These are phyloP conservation scores for Taiozyma sp. DNA, from an alignment of 1,139 yeast genomes.

Conservation along the genomic window DNA sequence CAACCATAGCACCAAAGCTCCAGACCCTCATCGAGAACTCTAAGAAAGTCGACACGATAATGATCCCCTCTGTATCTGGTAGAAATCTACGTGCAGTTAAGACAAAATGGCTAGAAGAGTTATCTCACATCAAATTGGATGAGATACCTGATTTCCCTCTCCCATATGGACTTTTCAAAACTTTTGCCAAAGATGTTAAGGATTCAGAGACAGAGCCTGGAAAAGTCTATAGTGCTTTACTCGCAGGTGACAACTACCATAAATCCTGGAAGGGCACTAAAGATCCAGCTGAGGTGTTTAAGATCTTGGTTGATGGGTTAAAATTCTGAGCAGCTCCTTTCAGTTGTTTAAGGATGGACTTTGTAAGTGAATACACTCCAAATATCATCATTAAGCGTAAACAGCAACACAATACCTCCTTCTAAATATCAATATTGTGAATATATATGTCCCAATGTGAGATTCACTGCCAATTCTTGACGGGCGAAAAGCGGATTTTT, in stretches of 20 bases:
- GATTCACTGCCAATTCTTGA: background rate
- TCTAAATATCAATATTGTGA: no score
- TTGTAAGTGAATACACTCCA: no score
- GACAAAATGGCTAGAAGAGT: conserved; percentile 11
- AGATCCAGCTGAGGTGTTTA: conserved; percentile 9
- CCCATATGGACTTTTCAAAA: conserved; percentile 20
- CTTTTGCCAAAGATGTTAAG: conserved; percentile 7
- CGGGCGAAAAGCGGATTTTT: background rate
- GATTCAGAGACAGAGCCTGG: background rate
- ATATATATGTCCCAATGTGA: no score
- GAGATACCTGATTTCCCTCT: conserved; percentile 21
- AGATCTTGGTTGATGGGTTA: conserved; percentile 1
- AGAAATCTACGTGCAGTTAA: conserved; percentile 20
- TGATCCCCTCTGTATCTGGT: conserved; percentile 21
- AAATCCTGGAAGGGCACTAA: conserved; percentile 10
- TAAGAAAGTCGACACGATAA: conserved; percentile 13
- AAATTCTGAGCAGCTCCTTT: background rate
- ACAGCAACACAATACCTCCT: no score
- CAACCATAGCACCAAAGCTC: conserved; percentile 12
- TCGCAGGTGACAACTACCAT: conserved; percentile 12
- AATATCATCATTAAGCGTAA: no score
- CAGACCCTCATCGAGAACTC: background rate
- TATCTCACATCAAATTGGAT: background rate
- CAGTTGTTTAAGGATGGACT: no score
- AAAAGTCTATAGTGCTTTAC: conserved; percentile 7